Conservation (phyloP, 2,329 filamentous ascomycete genomes). For the Tolypocladium cylindrosporum region DNA sequence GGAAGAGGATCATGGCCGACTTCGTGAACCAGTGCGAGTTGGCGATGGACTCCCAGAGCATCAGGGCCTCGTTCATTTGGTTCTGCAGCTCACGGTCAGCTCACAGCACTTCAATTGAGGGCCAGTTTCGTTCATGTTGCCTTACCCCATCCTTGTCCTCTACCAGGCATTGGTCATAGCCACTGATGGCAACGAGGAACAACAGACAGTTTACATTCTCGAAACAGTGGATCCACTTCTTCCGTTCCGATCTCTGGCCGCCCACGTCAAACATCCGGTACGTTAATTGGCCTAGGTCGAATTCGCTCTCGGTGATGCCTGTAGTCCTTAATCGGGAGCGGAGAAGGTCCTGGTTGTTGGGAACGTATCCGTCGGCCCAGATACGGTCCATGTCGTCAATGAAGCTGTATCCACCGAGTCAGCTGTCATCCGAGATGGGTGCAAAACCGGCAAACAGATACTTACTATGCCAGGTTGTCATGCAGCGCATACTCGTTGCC, state of each 20-base stretch:
- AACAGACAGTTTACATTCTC: constrained; percentile 96
- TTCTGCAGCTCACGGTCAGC: constrained; percentile 31
- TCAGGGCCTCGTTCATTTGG: constrained; percentile 84
- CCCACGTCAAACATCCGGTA: constrained; percentile 98
- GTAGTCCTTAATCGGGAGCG: constrained; percentile 96
- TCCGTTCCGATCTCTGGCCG: constrained; percentile 89
- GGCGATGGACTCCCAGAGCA: constrained; percentile 78
- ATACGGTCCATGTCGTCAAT: constrained; percentile 93
- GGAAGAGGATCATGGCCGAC: constrained; percentile 79
- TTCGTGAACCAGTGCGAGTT: constrained; percentile 87
- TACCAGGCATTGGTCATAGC: constrained; percentile 92
- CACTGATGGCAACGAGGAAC: constrained; percentile 92
- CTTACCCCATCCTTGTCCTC: constrained; percentile 76
- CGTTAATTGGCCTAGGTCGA: constrained; percentile 88
- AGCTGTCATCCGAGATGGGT: background rate
- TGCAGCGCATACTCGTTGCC: constrained; percentile 96
- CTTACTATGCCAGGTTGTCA: constrained; percentile 90
- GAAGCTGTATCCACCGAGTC: constrained; percentile 48
- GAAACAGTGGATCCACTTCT: constrained; percentile 99
- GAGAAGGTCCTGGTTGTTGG: constrained; percentile 89
- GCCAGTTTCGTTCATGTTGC: background rate
- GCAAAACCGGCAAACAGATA: constrained; percentile 6
- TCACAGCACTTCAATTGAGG: background rate
- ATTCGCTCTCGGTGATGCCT: constrained; percentile 92
- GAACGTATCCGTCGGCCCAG: constrained; percentile 82